phyloP scores from a whole-genome alignment of 371 early-diverging fungal genomes.

The Lichtheimia corymbifera region DNA sequence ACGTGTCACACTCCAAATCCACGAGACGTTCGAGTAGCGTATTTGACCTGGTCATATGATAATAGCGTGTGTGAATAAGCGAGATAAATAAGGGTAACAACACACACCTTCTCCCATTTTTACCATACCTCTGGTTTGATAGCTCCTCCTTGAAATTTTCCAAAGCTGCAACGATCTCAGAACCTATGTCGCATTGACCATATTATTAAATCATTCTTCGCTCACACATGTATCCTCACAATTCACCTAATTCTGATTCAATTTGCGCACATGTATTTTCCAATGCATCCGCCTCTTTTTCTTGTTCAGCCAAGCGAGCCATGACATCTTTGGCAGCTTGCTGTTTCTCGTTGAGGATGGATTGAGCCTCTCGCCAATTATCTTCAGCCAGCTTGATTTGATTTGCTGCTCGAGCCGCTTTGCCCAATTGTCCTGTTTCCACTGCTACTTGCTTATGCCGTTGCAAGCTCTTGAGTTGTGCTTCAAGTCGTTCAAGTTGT shows the following conservation, averaged over 20 bases:
- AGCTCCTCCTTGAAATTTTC: too few relatives aligned
- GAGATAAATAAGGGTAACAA: too few relatives aligned
- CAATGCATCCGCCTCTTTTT: neutral
- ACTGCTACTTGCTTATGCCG: conserved; percentile 19
- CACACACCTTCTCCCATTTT: too few relatives aligned
- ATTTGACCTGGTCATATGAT: too few relatives aligned
- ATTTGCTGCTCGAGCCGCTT: conserved; percentile 11
- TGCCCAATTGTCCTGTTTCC: conserved; percentile 14
- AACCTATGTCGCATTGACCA: too few relatives aligned
- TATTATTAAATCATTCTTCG: too few relatives aligned
- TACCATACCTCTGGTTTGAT: too few relatives aligned
- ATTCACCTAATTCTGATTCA: neutral
- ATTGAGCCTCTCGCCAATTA: neutral
- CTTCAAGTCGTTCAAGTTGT: conserved; percentile 2
- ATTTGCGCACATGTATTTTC: neutral
- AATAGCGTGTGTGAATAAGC: too few relatives aligned
- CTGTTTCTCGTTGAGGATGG: neutral
- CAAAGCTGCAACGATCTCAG: too few relatives aligned
- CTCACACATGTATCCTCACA: too few relatives aligned
- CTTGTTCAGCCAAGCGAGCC: neutral
- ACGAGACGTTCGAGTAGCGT: too few relatives aligned
- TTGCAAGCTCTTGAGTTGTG: conserved; percentile 5
- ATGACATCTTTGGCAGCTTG: neutral
- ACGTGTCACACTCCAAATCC: neutral
- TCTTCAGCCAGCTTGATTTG: conserved; percentile 6